phyloP scores from a whole-genome alignment of 805 yeast species.

The Ascoidea tarda region DNA sequence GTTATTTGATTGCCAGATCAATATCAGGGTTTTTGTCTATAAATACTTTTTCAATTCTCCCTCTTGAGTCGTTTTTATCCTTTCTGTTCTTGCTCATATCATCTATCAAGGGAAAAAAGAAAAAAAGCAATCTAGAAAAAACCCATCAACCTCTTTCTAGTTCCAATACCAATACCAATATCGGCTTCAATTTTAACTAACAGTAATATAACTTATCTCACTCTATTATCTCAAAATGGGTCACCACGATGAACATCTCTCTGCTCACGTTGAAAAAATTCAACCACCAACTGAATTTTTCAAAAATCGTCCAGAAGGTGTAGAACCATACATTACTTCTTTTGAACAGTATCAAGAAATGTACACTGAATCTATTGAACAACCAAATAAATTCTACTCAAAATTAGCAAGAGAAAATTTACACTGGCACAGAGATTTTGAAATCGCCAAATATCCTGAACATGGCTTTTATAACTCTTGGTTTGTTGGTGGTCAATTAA shows the following conservation, averaged over 20 bases:
- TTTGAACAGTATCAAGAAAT: conserved; percentile 57
- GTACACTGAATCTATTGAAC: conserved; percentile 66
- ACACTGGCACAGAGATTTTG: conserved; percentile 66
- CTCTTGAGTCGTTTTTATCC: no score
- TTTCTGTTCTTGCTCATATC: not conserved
- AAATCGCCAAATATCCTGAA: conserved; percentile 26
- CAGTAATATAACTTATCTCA: not conserved
- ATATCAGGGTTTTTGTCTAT: no score
- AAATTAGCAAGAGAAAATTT: conserved; percentile 54
- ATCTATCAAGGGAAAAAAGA: not conserved
- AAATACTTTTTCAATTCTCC: no score
- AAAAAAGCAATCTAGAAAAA: not conserved
- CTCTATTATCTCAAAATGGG: not conserved
- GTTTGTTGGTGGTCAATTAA: conserved; percentile 70
- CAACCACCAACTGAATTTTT: conserved; percentile 35
- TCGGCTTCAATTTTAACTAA: not conserved
- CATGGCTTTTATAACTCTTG: conserved; percentile 47
- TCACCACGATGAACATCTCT: not conserved
- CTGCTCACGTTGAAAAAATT: not conserved
- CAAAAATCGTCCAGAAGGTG: conserved; percentile 37
- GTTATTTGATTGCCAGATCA: no score
- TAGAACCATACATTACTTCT: conserved; percentile 37
- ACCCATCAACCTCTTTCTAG: no score
- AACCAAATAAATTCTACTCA: conserved; percentile 79
- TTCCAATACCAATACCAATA: no score